These are phyloP conservation scores for Volutella citrinella DNA, from an alignment of 2,329 filamentous ascomycete genomes.

Conservation along the genomic window DNA sequence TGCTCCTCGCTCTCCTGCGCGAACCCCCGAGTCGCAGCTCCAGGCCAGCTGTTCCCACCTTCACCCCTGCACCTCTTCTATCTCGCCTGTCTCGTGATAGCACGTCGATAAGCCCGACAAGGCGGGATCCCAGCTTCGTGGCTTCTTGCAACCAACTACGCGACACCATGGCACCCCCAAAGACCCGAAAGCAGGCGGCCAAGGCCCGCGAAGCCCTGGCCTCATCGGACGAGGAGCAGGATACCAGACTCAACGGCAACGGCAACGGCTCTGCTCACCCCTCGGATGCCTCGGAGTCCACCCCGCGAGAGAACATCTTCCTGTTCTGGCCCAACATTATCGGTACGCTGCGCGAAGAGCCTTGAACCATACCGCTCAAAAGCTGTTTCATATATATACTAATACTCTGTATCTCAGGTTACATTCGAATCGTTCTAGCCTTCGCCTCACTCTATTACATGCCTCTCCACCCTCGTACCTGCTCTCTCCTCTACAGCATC, in stretches of 20 bases:
- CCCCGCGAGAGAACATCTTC: slow-evolving; percentile 69
- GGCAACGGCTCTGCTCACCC: slow-evolving; percentile 43
- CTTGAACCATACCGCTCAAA: too few relatives aligned
- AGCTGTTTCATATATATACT: too few relatives aligned
- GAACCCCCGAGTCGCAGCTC: too few relatives aligned
- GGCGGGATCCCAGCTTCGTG: too few relatives aligned
- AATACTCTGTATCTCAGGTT: too few relatives aligned
- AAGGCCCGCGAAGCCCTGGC: slow-evolving; percentile 28
- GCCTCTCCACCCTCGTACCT: slow-evolving; percentile 96
- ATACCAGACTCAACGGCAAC: slow-evolving; percentile 43
- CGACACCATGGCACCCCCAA: slow-evolving; percentile 38
- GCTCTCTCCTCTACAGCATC: slow-evolving; percentile 84
- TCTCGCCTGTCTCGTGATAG: too few relatives aligned
- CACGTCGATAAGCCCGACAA: too few relatives aligned
- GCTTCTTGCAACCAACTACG: too few relatives aligned
- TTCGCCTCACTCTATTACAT: slow-evolving; percentile 97
- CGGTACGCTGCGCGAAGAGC: slow-evolving; percentile 56
- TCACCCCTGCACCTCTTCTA: too few relatives aligned
- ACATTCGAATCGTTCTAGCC: slow-evolving; percentile 74
- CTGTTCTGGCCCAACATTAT: slow-evolving; percentile 81
- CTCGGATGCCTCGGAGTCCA: slow-evolving; percentile 32
- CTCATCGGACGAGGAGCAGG: slow-evolving; percentile 28
- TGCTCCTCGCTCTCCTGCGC: slow-evolving; percentile 1
- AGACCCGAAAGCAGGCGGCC: slow-evolving; percentile 37
- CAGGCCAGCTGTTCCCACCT: too few relatives aligned